These are phyloP conservation scores for Botrytis hyacinthi DNA, from an alignment of 2,329 filamentous ascomycete species.

Conservation along the genomic window DNA sequence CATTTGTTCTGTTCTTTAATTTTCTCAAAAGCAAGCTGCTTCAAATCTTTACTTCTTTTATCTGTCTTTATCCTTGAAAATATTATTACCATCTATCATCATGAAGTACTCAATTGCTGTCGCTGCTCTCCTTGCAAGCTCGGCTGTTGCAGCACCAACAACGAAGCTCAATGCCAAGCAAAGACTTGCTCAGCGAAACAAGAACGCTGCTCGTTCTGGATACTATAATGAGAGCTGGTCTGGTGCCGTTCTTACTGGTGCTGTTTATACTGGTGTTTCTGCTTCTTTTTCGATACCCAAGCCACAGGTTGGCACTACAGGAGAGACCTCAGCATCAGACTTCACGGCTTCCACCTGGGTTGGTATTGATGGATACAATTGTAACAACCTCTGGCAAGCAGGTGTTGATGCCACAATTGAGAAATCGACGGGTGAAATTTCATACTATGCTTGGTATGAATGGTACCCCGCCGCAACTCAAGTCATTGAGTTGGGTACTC, in stretches of 20 bases:
- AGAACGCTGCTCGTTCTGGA: neutral
- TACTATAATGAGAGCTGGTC: conserved; percentile 40
- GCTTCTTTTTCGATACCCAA: conserved; percentile 42
- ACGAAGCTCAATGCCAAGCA: conserved; percentile 8
- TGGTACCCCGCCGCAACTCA: conserved; percentile 57
- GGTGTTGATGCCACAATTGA: conserved; percentile 49
- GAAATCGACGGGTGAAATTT: conserved; percentile 35
- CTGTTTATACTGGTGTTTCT: conserved; percentile 40
- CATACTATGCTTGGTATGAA: conserved; percentile 57
- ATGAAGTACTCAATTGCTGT: conserved; percentile 9
- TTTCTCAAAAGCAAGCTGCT: neutral
- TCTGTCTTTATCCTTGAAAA: neutral
- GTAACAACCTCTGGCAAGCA: conserved; percentile 51
- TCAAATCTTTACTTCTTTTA: neutral
- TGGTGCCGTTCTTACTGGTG: conserved; percentile 41
- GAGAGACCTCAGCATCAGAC: conserved; percentile 32
- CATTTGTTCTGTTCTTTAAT: neutral
- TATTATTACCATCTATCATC: neutral
- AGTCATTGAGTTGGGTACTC: conserved; percentile 45
- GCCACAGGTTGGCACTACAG: conserved; percentile 8
- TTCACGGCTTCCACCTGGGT: conserved; percentile 50
- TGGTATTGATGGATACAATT: conserved; percentile 62
- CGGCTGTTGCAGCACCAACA: conserved; percentile 4
- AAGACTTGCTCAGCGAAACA: conserved; percentile 5
- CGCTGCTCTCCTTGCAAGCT: neutral